A percentile compares a stretch with the other conserved stretches of the same genome.
Evolutionary conservation across 352 stramenopile genomes (phyloP).

Genomic region (Saprolegnia parasitica): DNA sequence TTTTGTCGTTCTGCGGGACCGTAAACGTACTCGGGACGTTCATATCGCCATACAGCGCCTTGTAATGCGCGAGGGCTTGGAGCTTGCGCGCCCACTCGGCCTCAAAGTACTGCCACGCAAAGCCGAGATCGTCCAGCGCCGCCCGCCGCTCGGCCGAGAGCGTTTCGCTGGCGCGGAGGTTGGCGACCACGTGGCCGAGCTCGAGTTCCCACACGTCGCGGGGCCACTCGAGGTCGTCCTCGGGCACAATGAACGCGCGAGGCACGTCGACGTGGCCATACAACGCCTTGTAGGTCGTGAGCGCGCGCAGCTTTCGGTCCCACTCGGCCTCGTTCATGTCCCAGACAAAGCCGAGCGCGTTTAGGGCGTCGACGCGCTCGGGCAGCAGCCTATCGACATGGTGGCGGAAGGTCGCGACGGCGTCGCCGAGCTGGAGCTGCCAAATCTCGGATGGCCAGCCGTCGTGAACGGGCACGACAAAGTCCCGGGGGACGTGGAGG

Average conservation of each 20-base stretch:
- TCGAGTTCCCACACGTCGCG: constrained; percentile 48
- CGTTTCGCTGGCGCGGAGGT: constrained; percentile 42
- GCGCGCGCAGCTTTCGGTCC: constrained; percentile 32
- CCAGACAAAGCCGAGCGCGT: constrained; percentile 24
- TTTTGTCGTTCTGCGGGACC: not conserved
- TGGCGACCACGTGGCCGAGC: constrained; percentile 55
- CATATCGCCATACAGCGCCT: not conserved
- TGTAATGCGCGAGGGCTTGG: not conserved
- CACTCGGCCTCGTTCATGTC: constrained; percentile 1
- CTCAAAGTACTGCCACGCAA: not conserved
- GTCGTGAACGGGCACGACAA: constrained; percentile 17
- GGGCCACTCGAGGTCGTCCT: constrained; percentile 43
- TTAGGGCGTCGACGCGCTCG: not conserved
- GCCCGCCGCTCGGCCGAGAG: not conserved
- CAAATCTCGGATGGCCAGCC: constrained; percentile 6
- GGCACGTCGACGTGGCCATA: constrained; percentile 66
- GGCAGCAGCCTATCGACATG: not conserved
- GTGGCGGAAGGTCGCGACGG: not conserved
- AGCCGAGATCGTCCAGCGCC: constrained; percentile 6
- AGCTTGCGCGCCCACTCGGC: not conserved
- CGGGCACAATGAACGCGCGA: constrained; percentile 55
- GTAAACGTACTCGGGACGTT: not conserved
- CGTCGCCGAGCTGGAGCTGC: not conserved
- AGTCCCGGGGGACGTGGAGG: not conserved
- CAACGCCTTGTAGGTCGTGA: constrained; percentile 55